A percentile compares a stretch with the other conserved stretches of the same genome.
phyloP scores from a whole-genome alignment of 805 yeast genomes.

The Candida adriatica region DNA sequence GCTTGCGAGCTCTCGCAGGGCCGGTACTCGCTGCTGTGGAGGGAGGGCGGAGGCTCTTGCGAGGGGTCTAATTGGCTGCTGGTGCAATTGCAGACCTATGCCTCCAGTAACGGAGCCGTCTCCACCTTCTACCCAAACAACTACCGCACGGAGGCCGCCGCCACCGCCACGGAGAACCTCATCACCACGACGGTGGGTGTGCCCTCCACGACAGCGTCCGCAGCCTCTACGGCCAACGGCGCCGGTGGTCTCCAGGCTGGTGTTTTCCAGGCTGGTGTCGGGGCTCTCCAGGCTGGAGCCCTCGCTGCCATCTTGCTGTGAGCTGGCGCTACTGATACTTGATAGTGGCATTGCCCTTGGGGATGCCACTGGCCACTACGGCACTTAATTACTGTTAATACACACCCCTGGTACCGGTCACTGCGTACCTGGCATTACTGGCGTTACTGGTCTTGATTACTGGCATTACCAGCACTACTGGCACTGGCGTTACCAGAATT shows the following conservation, averaged over 20 bases:
- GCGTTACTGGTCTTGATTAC: too few relatives aligned
- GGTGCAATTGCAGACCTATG: slow-evolving; percentile 12
- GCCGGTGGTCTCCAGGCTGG: slow-evolving; percentile 2
- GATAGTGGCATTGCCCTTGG: too few relatives aligned
- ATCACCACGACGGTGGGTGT: slow-evolving; percentile 15
- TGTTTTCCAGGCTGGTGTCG: slow-evolving; percentile 3
- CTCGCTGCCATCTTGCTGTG: not conserved
- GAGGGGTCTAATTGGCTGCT: slow-evolving; percentile 16
- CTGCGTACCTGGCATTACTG: too few relatives aligned
- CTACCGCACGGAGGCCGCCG: slow-evolving; percentile 14
- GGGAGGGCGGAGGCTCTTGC: slow-evolving; percentile 16
- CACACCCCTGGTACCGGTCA: too few relatives aligned
- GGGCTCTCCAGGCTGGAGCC: slow-evolving; percentile 6
- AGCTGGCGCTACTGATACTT: not conserved
- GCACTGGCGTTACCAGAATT: too few relatives aligned
- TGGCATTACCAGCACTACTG: too few relatives aligned
- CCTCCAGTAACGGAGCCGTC: slow-evolving; percentile 6
- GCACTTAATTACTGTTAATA: too few relatives aligned
- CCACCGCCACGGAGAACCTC: slow-evolving; percentile 18
- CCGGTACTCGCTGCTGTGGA: slow-evolving; percentile 17
- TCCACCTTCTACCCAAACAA: slow-evolving; percentile 12
- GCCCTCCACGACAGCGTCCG: slow-evolving; percentile 3
- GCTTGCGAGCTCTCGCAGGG: slow-evolving; percentile 15
- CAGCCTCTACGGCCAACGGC: slow-evolving; percentile 3
- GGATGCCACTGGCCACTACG: too few relatives aligned